Conservation (phyloP, 2,329 filamentous ascomycete genomes). For the Ophiostoma australiae region DNA sequence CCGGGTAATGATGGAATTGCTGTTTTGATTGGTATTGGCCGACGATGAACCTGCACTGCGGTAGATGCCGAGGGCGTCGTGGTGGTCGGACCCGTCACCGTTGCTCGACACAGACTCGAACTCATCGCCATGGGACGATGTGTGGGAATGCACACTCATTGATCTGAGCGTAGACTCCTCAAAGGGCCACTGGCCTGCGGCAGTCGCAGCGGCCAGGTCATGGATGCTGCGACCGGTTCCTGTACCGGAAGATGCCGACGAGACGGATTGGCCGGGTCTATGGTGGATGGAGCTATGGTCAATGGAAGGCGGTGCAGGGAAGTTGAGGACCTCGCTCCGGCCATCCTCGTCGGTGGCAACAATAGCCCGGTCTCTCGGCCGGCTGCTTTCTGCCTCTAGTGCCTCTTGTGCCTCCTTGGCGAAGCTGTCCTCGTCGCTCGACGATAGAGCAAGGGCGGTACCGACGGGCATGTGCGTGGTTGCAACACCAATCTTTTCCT, state of each 20-base stretch:
- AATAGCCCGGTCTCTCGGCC: neutral
- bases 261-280: neutral
- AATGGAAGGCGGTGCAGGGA: slow-evolving; percentile 23
- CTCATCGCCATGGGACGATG: slow-evolving; percentile 9
- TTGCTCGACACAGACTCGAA: slow-evolving; percentile 12
- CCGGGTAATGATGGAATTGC: slow-evolving; percentile 11
- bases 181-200: slow-evolving; percentile 26
- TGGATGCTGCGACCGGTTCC: slow-evolving; percentile 1
- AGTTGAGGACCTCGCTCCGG: slow-evolving; percentile 23
- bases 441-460: slow-evolving; percentile 16
- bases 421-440: neutral
- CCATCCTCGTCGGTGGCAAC: slow-evolving; percentile 7
- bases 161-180: slow-evolving; percentile 27
- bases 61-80: slow-evolving; percentile 22
- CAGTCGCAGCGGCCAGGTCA: neutral
- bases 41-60: slow-evolving; percentile 15
- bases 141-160: slow-evolving; percentile 15
- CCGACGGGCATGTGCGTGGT: slow-evolving; percentile 14
- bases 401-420: neutral
- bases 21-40: slow-evolving; percentile 15
- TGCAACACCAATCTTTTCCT: slow-evolving; percentile 4
- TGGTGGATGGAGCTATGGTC: neutral
- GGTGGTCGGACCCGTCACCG: neutral
- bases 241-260: neutral
- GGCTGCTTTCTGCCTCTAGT: neutral